Evolutionary conservation across 1,284 basidiomycete species (phyloP), one percentile per base, ranked within the genome.

Genomic region (Ustilago hordei): DNA sequence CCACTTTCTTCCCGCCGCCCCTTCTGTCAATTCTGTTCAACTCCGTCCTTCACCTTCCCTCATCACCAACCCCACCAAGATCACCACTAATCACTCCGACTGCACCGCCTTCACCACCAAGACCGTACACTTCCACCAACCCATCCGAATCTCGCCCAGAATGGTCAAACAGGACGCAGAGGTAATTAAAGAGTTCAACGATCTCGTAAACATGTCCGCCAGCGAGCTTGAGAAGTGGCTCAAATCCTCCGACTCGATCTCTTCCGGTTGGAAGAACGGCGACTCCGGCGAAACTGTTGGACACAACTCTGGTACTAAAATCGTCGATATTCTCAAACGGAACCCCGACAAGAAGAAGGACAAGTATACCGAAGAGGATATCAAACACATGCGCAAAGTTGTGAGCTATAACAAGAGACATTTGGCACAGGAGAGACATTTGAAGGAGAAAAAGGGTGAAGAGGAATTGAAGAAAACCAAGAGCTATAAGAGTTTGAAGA

Each of bases 371-470:
- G 68, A 79, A 3, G 82, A 85, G 0, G 84, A 86, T 48, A 45
- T 85, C 48, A 71, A 65, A 28, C 85, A 86, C 72, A 86, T 86
- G 84, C 70, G 85, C 23, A 83, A 84, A 63, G 86, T 86, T 31
- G 81, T 81, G 13, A 79, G 76, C 34, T 86, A 86, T 68, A 81
- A 81, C 76, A 83, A 85, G 69, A 78, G 86, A 11, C 85, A 86
- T 52, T 64, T 83, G 8, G 82, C 82, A 7, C 85, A 86, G 62
- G 82, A 83, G 38, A 59, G 78, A 41, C 76, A 84, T 32, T 60
- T 84, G 35, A 78, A 73, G 58, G 36, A 81, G 54, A 79, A 79
- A 12, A 84, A 82, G 60, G 65, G 64, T 39, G 61, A 75, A 43
- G 75, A 81, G 54, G 79, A 82, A 54, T 65, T 82, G 19, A 55